phyloP scores from a whole-genome alignment of 495 filamentous ascomycete species.

The Melanomma pulvis-pyrius region DNA sequence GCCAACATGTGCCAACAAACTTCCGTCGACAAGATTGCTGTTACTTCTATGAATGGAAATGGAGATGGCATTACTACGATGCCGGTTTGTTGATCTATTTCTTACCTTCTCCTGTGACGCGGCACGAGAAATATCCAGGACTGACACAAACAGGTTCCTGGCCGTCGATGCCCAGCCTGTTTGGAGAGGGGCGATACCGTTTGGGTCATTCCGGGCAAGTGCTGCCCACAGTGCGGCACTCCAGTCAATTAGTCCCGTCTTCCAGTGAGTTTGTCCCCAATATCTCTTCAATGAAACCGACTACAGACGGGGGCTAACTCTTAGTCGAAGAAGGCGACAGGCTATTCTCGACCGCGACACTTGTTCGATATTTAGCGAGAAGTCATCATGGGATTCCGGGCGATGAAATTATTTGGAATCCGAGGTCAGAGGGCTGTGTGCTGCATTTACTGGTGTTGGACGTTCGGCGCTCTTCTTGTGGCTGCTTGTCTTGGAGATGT shows the following conservation, averaged over 20 bases:
- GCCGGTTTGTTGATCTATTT: slow-evolving; percentile 18
- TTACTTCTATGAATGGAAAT: slow-evolving; percentile 18
- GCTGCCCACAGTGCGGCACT: slow-evolving; percentile 45
- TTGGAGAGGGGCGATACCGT: slow-evolving; percentile 42
- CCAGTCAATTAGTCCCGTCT: slow-evolving; percentile 37
- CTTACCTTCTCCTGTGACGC: background rate
- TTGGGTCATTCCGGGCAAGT: slow-evolving; percentile 49
- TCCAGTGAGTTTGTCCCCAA: background rate
- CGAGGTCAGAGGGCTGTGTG: background rate
- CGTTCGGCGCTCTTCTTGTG: background rate
- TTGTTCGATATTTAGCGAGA: background rate
- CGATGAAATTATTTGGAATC: background rate
- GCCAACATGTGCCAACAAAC: slow-evolving; percentile 35
- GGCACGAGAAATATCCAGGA: background rate
- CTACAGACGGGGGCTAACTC: background rate
- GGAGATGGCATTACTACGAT: slow-evolving; percentile 22
- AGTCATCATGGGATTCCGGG: background rate
- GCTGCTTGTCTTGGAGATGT: background rate
- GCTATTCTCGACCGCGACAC: background rate
- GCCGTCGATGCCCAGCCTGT: slow-evolving; percentile 44
- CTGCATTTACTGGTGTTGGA: slow-evolving; percentile 8
- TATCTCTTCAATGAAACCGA: background rate
- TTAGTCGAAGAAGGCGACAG: background rate
- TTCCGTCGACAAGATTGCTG: slow-evolving; percentile 26
- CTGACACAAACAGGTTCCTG: slow-evolving; percentile 42